Evolutionary conservation across 2,329 filamentous ascomycete genomes (phyloP), one percentile per base, ranked within the genome.

Genomic region (Paraphoma sp.): DNA sequence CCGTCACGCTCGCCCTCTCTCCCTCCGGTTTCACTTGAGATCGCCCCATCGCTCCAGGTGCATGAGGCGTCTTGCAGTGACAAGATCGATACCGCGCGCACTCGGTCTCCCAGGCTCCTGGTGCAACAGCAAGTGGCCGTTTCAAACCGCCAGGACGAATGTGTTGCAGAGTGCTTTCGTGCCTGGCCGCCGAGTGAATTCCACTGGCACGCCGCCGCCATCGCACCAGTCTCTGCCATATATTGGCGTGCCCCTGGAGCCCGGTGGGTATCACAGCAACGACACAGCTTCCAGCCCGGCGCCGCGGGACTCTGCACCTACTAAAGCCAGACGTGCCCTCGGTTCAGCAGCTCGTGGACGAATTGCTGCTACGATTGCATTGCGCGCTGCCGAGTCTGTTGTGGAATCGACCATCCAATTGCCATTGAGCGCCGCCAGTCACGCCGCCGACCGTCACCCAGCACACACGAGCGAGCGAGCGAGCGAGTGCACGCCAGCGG

Each of bases 101-200:
- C 53, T 58, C 62, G 57, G 58, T 69, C 59, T 67, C 60, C 63
- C 63, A 67, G 65, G 70, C 61, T 65, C 62, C 63, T 63, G 67
- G 75, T 77, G 74, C 72, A 69, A 77, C 76, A 60, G 51, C 64
- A 63, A 65, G 62, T 70, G 62, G 67, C 66, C 73, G 71, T 75
- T 76, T 75, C 70, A 72, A 69, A 63, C 65, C 69, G 70, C 62
- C 65, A 71, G 66, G 59, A 67, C 64, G 57, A 68, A 70, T 65
- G 73, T 73, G 73, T 75, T 69, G 73, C 75, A 73, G 67, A 67
- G 66, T 66, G 69, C 68, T 69, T 72, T 74, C 59, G 76, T 78
- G 64, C 74, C 76, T 77, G 74, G 74, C 70, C 71, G 67, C 66
- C 68, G 61, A 68, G 60, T 65, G 65, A 72, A 63, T 59, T 64